phyloP scores from a whole-genome alignment of 2,329 filamentous ascomycete genomes.

The Diaporthe aspalathi region DNA sequence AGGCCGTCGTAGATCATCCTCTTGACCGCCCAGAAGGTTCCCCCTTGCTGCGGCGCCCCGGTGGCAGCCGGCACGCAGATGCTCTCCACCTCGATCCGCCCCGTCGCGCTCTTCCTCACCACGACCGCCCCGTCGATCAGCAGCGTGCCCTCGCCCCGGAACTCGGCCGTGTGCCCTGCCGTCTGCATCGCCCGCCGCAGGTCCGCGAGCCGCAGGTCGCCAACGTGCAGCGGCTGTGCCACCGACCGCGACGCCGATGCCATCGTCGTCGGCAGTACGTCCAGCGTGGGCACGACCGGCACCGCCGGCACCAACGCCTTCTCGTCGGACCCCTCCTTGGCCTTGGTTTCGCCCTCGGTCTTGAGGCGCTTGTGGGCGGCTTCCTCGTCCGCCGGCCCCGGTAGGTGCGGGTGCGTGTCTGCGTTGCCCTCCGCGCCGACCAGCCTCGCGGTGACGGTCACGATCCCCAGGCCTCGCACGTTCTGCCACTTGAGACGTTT shows the following conservation, averaged over 20 bases:
- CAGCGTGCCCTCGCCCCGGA: constrained; percentile 90
- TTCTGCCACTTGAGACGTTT: constrained; percentile 95
- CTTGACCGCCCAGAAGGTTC: constrained; percentile 88
- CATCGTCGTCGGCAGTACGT: constrained; percentile 68
- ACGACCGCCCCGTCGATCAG: constrained; percentile 90
- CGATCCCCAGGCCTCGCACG: constrained; percentile 88
- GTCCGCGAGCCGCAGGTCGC: constrained; percentile 90
- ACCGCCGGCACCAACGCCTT: constrained; percentile 38
- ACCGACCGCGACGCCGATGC: constrained; percentile 79
- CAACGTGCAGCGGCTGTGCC: constrained; percentile 91
- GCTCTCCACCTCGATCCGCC: constrained; percentile 88
- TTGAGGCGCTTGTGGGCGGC: constrained; percentile 63
- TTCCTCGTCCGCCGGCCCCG: constrained; percentile 57
- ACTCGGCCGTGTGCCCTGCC: constrained; percentile 88
- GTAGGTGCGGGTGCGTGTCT: constrained; percentile 45
- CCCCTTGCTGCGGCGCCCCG: constrained; percentile 61
- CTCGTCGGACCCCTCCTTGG: constrained; percentile 40
- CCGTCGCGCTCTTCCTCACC: constrained; percentile 88
- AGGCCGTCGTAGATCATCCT: constrained; percentile 93
- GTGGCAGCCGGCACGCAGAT: constrained; percentile 66
- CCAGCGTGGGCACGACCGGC: constrained; percentile 60
- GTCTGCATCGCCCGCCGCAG: constrained; percentile 85
- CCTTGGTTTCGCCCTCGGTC: constrained; percentile 50
- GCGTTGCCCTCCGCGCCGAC: constrained; percentile 56
- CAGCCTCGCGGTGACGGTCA: constrained; percentile 85